Evolutionary conservation across 2,329 filamentous ascomycete genomes (phyloP), one percentile per base, ranked within the genome.

Genomic region (Pyricularia sp.): DNA sequence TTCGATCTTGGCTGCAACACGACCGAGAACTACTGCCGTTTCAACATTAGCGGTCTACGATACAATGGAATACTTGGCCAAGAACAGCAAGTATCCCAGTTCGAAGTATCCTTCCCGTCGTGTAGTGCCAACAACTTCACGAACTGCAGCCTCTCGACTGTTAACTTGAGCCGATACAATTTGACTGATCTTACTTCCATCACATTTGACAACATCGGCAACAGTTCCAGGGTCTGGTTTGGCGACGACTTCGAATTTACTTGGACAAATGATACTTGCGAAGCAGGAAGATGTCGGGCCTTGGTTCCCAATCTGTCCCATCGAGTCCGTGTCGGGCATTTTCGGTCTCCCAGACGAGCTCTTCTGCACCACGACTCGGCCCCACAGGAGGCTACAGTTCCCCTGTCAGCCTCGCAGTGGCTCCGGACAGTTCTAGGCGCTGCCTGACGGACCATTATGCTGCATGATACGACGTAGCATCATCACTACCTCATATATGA

Each of bases 201-300:
- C 72, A 76, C 77, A 10, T 75, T 84, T 61, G 77, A 79, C n/a
- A 73, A 80, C 14, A 78, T 77, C n/a, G 73, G 74, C n/a, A 75
- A 73, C 3, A 69, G 78, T 42, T 73, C 77, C n/a, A 20, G 14
- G 14, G 11, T 74, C 11, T 84, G 82, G 81, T 84, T 81, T 81
- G 79, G 79, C 66, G 82, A 84, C 71, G 79, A 84, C 72, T 68
- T 83, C 30, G 70, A 75, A 5, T 72, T 84, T 69, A 77, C 78
- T 7, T 84, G 82, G 82, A 78, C 74, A 42, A 75, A 83, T 72
- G 78, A 79, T 68, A 76, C 72, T 64, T 83, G 81, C 71, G 70
- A 74, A 10, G 74, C 76, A 12, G 78, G 79, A 9, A 59, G 74
- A 11, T 82, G 81, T 70, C 80, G 81, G 42, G 75, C 77, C 5